These are phyloP conservation scores for Vitellaria paradoxa DNA, from an alignment of 179 eudicot species.

Conservation along the genomic window DNA sequence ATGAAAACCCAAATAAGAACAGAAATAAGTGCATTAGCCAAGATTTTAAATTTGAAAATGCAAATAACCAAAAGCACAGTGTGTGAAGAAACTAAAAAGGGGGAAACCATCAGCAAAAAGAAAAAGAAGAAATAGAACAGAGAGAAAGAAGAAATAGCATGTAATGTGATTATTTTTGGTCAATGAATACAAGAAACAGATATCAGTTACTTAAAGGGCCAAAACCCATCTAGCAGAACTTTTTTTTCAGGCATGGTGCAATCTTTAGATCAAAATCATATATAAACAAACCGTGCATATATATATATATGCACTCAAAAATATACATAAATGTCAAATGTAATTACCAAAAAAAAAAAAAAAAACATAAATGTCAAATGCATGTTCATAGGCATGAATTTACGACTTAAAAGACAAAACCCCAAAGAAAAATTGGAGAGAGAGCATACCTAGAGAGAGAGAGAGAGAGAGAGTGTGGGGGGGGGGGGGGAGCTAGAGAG, in stretches of 20 bases:
- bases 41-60: no score
- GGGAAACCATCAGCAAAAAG: no score
- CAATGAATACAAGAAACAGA: not conserved
- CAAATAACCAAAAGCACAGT: no score
- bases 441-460: no score
- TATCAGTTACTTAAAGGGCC: not conserved
- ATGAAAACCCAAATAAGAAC: no score
- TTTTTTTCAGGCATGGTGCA: not conserved
- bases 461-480: constrained; percentile 8
- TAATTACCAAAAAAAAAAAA: no score
- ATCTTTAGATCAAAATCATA: not conserved
- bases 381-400: not conserved
- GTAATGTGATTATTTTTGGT: no score
- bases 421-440: not conserved
- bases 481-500: not conserved
- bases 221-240: not conserved
- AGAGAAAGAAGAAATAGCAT: no score
- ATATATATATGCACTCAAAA: not conserved
- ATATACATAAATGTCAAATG: not conserved
- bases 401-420: not conserved
- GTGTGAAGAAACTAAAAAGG: no score
- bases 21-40: no score
- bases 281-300: not conserved
- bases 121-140: no score
- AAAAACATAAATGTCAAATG: no score